Evolutionary conservation across 805 yeast species (phyloP).

Genomic region (Wickerhamomyces chaumierensis): DNA sequence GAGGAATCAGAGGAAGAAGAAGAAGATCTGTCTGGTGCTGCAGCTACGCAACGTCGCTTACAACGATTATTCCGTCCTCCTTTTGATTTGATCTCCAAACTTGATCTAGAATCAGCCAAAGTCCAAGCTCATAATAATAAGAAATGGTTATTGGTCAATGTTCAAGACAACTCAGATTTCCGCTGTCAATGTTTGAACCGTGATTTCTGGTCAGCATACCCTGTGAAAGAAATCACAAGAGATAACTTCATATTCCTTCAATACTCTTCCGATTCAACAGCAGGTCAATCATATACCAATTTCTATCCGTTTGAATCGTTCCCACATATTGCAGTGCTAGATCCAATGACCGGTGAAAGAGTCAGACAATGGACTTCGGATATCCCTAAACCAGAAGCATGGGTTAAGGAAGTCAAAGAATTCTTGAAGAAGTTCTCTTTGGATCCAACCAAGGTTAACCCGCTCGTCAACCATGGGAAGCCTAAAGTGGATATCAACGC

Average conservation of each 20-base stretch:
- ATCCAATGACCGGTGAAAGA: conserved; percentile 93
- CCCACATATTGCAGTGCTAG: conserved; percentile 89
- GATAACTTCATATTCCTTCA: conserved; percentile 76
- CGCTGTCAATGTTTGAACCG: conserved; percentile 84
- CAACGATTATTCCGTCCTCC: conserved; percentile 90
- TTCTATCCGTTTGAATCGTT: conserved; percentile 59
- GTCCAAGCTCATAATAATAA: conserved; percentile 45
- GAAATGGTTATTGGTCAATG: conserved; percentile 80
- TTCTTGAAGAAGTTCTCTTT: conserved; percentile 59
- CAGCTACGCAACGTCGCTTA: conserved; percentile 46
- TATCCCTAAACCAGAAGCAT: conserved; percentile 42
- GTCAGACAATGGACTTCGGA: conserved; percentile 64
- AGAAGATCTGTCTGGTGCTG: conserved; percentile 7
- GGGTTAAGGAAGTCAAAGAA: conserved; percentile 57
- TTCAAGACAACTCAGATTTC: conserved; percentile 80
- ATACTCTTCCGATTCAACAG: conserved; percentile 66
- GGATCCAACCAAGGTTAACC: conserved; percentile 53
- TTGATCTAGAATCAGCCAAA: conserved; percentile 67
- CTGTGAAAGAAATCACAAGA: conserved; percentile 51
- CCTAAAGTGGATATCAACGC: conserved; percentile 49
- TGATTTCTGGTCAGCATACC: conserved; percentile 77
- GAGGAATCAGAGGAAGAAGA: conserved; percentile 14
- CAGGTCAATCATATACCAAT: conserved; percentile 59
- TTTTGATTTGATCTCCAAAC: conserved; percentile 67
- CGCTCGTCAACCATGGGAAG: conserved; percentile 45